Percentiles rank a stretch among this genome's conserved stretches.
Conservation (phyloP, 768 basidiomycete genomes). For the Phallus indusiatus region DNA sequence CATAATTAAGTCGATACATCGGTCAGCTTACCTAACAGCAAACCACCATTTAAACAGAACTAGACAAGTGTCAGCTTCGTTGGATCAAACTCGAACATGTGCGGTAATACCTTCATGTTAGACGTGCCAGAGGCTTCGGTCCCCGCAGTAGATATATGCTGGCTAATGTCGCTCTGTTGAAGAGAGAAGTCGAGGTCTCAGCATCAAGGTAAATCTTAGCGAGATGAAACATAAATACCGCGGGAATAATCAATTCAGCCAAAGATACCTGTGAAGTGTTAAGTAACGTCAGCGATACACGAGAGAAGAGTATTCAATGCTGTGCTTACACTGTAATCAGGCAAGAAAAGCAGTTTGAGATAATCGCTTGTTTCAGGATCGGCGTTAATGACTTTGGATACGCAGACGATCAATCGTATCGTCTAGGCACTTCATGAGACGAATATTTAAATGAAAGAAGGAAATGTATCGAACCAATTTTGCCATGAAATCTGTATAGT, state of each 20-base stretch:
- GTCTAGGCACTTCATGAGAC: slow-evolving; percentile 32
- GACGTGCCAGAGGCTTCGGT: slow-evolving; percentile 82
- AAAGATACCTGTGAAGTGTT: slow-evolving; percentile 35
- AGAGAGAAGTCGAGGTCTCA: neutral
- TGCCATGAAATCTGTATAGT: slow-evolving; percentile 67
- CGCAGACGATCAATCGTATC: slow-evolving; percentile 90
- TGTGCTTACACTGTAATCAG: slow-evolving; percentile 68
- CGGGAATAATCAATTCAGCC: slow-evolving; percentile 63
- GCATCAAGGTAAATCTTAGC: too few relatives aligned
- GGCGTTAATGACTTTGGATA: slow-evolving; percentile 59
- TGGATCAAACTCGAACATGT: neutral
- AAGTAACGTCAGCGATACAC: neutral
- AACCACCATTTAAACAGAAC: slow-evolving; percentile 84
- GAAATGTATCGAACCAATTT: slow-evolving; percentile 50
- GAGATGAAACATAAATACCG: too few relatives aligned
- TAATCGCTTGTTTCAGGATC: slow-evolving; percentile 86
- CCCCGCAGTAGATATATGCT: slow-evolving; percentile 96
- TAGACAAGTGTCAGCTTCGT: slow-evolving; percentile 25
- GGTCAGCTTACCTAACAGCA: slow-evolving; percentile 56
- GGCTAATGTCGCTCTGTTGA: slow-evolving; percentile 88
- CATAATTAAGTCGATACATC: too few relatives aligned
- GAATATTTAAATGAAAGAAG: neutral
- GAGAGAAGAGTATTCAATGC: neutral
- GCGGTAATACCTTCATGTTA: slow-evolving; percentile 52
- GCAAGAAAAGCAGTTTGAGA: slow-evolving; percentile 88